Percentiles rank a stretch among this genome's conserved stretches.
phyloP scores from a whole-genome alignment of 73 alveolate species.

The Paramecium primaurelia region DNA sequence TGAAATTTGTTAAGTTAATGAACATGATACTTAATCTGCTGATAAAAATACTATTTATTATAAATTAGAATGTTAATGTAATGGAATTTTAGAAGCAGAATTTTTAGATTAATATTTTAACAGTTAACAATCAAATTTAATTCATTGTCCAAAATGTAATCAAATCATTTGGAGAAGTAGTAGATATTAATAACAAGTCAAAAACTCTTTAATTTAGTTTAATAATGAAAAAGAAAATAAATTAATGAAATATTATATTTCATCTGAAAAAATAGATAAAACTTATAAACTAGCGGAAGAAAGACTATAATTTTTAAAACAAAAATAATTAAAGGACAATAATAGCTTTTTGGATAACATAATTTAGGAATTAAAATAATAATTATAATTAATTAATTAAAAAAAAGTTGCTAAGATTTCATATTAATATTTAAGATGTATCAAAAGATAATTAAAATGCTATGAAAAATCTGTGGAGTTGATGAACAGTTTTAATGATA shows the following conservation, averaged over 20 bases:
- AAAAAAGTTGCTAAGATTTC: not conserved
- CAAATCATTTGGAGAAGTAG: not conserved
- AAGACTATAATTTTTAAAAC: not conserved
- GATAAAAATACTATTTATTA: conserved; percentile 3
- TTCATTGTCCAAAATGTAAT: not conserved
- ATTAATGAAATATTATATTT: not conserved
- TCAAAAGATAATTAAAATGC: not conserved
- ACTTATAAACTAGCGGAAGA: not conserved
- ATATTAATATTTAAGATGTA: not conserved
- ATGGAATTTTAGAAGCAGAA: not conserved
- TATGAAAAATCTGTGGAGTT: not conserved
- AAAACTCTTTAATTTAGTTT: not conserved
- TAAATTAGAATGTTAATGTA: not conserved
- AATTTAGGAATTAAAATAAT: not conserved
- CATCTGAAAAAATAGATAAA: not conserved
- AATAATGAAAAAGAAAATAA: not conserved
- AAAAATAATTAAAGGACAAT: not conserved
- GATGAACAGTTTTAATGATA: not conserved
- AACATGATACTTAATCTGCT: conserved; percentile 51
- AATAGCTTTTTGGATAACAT: not conserved
- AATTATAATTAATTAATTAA: not conserved
- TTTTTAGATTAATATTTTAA: not conserved
- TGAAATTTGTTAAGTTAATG: conserved; percentile 56
- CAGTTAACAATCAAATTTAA: not conserved
- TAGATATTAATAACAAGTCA: not conserved